phyloP scores from a whole-genome alignment of 331 rosid genomes.

The Malus hybrid region DNA sequence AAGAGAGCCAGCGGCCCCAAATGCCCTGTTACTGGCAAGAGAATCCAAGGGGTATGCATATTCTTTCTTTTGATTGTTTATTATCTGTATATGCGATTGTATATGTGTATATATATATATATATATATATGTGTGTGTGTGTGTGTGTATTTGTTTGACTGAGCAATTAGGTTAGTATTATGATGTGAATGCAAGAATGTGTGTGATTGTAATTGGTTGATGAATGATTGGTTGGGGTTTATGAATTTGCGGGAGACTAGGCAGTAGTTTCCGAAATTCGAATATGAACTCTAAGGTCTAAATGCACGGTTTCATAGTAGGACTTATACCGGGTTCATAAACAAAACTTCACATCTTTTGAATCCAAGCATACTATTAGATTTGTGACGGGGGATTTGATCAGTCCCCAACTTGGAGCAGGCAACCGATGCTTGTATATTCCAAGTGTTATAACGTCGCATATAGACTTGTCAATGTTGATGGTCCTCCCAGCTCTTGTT shows the following conservation, averaged over 20 bases:
- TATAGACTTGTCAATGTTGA: background rate
- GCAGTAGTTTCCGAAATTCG: background rate
- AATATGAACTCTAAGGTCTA: background rate
- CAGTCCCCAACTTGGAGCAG: background rate
- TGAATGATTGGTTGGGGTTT: background rate
- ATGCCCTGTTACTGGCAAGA: conserved; percentile 52
- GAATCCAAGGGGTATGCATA: conserved; percentile 43
- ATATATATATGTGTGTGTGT: too few species aligned
- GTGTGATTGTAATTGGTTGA: background rate
- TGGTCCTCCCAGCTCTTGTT: background rate
- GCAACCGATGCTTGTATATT: background rate
- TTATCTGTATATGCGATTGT: background rate
- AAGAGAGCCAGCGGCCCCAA: conserved; percentile 49
- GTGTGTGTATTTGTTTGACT: background rate
- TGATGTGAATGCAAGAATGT: background rate
- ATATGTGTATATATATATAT: background rate
- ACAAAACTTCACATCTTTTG: background rate
- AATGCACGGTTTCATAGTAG: background rate
- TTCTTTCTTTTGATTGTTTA: background rate
- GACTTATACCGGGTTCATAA: background rate
- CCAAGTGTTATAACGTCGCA: background rate
- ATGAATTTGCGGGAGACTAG: background rate
- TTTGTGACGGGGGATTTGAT: background rate
- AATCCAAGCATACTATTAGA: background rate
- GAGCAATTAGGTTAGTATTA: background rate